Conservation (phyloP, 2,329 filamentous ascomycete species). For the Microascus cirrosus region DNA sequence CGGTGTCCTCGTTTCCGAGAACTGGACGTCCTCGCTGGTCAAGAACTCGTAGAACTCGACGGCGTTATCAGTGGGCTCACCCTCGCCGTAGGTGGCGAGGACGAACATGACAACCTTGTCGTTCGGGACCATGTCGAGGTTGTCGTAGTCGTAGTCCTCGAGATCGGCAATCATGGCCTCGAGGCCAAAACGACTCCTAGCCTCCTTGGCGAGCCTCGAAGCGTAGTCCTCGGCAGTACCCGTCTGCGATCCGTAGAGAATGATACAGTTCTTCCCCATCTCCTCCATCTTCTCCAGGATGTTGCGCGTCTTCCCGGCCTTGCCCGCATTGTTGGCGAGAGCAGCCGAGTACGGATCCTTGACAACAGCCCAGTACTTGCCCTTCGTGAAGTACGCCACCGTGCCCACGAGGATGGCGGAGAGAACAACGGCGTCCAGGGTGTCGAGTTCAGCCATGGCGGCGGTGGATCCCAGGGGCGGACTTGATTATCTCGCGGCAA, state of each 20-base stretch:
- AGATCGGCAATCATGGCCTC: conserved; percentile 98
- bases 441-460: conserved; percentile 90
- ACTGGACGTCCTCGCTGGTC: conserved; percentile 66
- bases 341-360: conserved; percentile 82
- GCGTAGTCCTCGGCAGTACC: conserved; percentile 98
- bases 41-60: conserved; percentile 99
- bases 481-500: not conserved
- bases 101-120: conserved; percentile 95
- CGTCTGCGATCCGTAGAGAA: conserved; percentile 98
- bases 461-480: conserved; percentile 7
- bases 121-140: conserved; percentile 74
- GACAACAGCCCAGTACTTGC: conserved; percentile 78
- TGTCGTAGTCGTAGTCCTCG: conserved; percentile 96
- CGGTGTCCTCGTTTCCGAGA: conserved; percentile 63
- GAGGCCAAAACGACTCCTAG: conserved; percentile 87
- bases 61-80: conserved; percentile 96
- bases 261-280: conserved; percentile 89
- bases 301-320: conserved; percentile 77
- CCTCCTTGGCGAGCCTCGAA: conserved; percentile 90
- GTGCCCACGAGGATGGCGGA: conserved; percentile 75
- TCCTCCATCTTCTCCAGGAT: conserved; percentile 95
- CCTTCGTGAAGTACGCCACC: conserved; percentile 94
- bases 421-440: conserved; percentile 88
- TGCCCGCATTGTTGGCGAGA: conserved; percentile 58
- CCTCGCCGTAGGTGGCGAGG: conserved; percentile 93